These are phyloP conservation scores for Inosperma sp. DNA, from an alignment of 768 basidiomycete genomes.

Conservation along the genomic window DNA sequence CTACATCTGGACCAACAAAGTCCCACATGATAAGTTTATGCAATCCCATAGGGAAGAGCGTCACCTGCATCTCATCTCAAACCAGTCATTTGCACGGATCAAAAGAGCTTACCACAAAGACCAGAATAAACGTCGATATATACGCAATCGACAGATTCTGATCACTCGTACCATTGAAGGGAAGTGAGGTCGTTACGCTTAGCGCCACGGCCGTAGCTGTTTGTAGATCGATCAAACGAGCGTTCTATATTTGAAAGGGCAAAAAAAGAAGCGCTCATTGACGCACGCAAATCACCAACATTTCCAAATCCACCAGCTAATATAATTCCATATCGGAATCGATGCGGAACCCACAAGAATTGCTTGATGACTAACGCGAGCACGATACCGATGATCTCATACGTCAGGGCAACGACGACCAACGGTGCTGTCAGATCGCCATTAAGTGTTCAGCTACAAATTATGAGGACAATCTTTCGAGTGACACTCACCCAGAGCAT, in stretches of 20 bases:
- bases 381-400: slow-evolving; percentile 50
- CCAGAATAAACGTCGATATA: slow-evolving; percentile 54
- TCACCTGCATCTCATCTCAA: slow-evolving; percentile 39
- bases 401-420: slow-evolving; percentile 54
- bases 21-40: slow-evolving; percentile 54
- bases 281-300: slow-evolving; percentile 65
- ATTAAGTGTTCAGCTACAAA: neutral
- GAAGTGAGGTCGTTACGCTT: slow-evolving; percentile 55
- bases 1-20: slow-evolving; percentile 59
- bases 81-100: neutral
- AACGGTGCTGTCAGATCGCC: slow-evolving; percentile 48
- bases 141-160: slow-evolving; percentile 63
- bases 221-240: neutral
- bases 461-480: neutral
- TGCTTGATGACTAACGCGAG: slow-evolving; percentile 54
- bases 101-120: slow-evolving; percentile 46
- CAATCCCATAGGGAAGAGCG: slow-evolving; percentile 62
- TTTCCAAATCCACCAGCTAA: slow-evolving; percentile 69
- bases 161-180: slow-evolving; percentile 57
- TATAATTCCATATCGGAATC: slow-evolving; percentile 67
- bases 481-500: slow-evolving; percentile 43
- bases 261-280: neutral
- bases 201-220: slow-evolving; percentile 62
- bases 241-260: neutral
- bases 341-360: slow-evolving; percentile 73